Percentiles rank a stretch among this genome's conserved stretches.
phyloP scores from a whole-genome alignment of 2,329 filamentous ascomycete species.

The Truncatella angustata region DNA sequence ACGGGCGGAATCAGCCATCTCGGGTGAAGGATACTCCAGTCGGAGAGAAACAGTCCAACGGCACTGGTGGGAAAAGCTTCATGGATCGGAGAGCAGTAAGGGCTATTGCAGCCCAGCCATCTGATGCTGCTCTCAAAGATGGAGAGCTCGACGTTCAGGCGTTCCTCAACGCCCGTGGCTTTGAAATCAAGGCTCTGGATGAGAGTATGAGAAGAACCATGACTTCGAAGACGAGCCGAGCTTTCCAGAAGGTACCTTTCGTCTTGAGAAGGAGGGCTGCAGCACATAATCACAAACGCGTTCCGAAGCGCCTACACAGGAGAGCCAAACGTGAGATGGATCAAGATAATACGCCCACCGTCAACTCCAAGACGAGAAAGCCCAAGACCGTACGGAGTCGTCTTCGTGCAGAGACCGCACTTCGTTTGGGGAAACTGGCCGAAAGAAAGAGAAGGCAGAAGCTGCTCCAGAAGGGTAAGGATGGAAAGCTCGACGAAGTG shows the following conservation, averaged over 20 bases:
- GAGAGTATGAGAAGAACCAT: slow-evolving; percentile 77
- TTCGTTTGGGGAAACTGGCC: slow-evolving; percentile 63
- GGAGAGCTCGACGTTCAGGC: slow-evolving; percentile 83
- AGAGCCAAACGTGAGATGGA: slow-evolving; percentile 73
- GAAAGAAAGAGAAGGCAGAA: slow-evolving; percentile 46
- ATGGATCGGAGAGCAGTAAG: slow-evolving; percentile 46
- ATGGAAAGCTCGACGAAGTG: slow-evolving; percentile 29
- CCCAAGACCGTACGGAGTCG: slow-evolving; percentile 56
- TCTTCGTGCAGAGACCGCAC: slow-evolving; percentile 73
- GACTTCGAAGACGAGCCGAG: slow-evolving; percentile 59
- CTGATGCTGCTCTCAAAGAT: slow-evolving; percentile 54
- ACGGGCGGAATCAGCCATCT: slow-evolving; percentile 21
- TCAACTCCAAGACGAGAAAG: slow-evolving; percentile 63
- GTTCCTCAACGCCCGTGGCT: slow-evolving; percentile 83
- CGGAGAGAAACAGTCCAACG: no score
- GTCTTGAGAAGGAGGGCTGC: slow-evolving; percentile 83
- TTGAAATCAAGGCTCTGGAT: slow-evolving; percentile 84
- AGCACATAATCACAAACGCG: slow-evolving; percentile 89
- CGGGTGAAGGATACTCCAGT: no score
- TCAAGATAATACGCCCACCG: slow-evolving; percentile 86
- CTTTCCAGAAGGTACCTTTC: slow-evolving; percentile 88
- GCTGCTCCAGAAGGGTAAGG: slow-evolving; percentile 29
- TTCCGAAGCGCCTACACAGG: slow-evolving; percentile 73
- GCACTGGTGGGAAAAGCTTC: background rate
- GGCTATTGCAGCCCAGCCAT: slow-evolving; percentile 48